Conservation (phyloP, 768 basidiomycete species). For the Calocera viscosa region DNA sequence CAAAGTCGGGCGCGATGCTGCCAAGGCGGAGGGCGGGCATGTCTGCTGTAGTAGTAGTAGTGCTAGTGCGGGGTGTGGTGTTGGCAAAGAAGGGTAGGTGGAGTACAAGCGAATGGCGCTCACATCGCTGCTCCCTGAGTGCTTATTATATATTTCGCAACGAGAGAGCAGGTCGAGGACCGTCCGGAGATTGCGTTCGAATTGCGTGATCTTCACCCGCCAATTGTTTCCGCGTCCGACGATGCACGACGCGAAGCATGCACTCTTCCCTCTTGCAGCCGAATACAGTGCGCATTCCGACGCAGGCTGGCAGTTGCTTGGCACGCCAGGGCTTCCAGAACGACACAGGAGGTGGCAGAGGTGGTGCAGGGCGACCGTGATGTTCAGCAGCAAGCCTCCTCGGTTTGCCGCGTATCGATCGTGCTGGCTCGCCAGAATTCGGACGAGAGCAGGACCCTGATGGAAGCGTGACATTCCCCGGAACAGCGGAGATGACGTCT, state of each 20-base stretch:
- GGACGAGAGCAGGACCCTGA: too few species aligned
- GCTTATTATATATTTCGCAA: not conserved
- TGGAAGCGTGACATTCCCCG: too few species aligned
- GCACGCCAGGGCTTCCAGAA: not conserved
- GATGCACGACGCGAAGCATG: not conserved
- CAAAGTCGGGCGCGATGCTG: slow-evolving; percentile 79
- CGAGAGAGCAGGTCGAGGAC: not conserved
- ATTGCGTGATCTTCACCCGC: slow-evolving; percentile 1
- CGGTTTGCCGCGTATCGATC: not conserved
- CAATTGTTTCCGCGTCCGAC: not conserved
- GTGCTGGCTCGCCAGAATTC: too few species aligned
- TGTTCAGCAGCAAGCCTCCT: not conserved
- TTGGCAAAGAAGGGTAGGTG: not conserved
- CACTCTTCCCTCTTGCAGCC: not conserved
- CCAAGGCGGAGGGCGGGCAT: slow-evolving; percentile 40
- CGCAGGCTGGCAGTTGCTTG: not conserved
- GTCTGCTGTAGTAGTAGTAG: slow-evolving; percentile 8
- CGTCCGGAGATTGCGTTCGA: not conserved
- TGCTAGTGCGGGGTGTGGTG: not conserved
- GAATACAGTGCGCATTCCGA: not conserved
- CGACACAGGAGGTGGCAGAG: not conserved
- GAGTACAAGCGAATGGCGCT: not conserved
- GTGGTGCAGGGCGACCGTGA: not conserved
- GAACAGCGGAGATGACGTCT: too few species aligned
- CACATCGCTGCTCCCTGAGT: not conserved